Evolutionary conservation across 2,329 filamentous ascomycete species (phyloP).

Genomic region (Fusarium secorum): DNA sequence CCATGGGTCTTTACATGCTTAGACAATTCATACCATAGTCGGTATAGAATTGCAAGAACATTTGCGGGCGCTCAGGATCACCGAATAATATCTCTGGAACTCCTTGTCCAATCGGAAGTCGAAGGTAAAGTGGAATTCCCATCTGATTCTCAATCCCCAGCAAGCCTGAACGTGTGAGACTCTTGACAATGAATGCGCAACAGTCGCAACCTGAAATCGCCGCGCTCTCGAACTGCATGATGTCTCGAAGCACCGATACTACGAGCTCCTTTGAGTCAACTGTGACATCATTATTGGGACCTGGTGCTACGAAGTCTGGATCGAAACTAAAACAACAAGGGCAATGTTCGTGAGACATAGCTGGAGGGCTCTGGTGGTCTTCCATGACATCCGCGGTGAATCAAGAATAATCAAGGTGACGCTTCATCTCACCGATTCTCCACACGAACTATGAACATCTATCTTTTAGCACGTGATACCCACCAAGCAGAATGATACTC

Average conservation of each 20-base stretch:
- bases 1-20: not conserved
- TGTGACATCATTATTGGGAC: not conserved
- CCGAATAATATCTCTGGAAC: slow-evolving; percentile 23
- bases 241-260: not conserved
- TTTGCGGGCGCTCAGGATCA: not conserved
- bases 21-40: not conserved
- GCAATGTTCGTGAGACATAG: not conserved
- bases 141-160: not conserved
- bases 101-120: slow-evolving; percentile 15
- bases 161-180: slow-evolving; percentile 5
- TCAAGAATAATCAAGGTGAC: not conserved
- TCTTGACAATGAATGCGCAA: slow-evolving; percentile 14
- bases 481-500: not conserved
- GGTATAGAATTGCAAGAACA: slow-evolving; percentile 21
- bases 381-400: not conserved
- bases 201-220: slow-evolving; percentile 3
- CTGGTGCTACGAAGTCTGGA: not conserved
- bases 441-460: not conserved
- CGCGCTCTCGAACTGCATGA: not conserved
- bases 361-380: not conserved
- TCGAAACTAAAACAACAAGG: slow-evolving; percentile 20
- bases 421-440: not conserved
- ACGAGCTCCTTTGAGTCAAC: not conserved
- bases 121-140: not conserved
- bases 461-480: slow-evolving; percentile 17